These are phyloP conservation scores for Echria macrotheca DNA, from an alignment of 495 filamentous ascomycete genomes.

Conservation along the genomic window DNA sequence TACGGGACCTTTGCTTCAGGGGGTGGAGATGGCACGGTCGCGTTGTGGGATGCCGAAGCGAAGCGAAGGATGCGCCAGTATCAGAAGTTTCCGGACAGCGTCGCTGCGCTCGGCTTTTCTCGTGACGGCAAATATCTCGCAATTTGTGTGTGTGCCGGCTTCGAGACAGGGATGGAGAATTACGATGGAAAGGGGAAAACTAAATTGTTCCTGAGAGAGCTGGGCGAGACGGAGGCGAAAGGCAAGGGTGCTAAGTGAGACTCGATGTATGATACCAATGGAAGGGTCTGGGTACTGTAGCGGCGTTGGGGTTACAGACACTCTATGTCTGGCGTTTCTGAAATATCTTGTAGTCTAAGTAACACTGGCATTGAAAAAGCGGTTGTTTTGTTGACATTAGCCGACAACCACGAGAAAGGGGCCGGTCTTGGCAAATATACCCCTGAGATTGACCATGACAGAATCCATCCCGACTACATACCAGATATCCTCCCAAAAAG, in stretches of 20 bases:
- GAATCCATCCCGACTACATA: too few relatives aligned
- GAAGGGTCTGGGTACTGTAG: not conserved
- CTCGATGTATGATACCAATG: not conserved
- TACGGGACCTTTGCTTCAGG: conserved; percentile 90
- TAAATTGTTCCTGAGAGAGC: conserved; percentile 73
- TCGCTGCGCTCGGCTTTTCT: conserved; percentile 72
- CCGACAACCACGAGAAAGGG: too few relatives aligned
- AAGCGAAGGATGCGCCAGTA: conserved; percentile 90
- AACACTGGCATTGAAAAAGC: too few relatives aligned
- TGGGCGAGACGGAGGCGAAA: conserved; percentile 82
- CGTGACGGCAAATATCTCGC: conserved; percentile 77
- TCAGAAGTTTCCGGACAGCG: conserved; percentile 71
- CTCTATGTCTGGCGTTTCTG: too few relatives aligned
- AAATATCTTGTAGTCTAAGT: too few relatives aligned
- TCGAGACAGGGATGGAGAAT: conserved; percentile 85
- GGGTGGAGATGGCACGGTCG: conserved; percentile 91
- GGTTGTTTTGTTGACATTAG: too few relatives aligned
- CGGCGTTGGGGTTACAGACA: too few relatives aligned
- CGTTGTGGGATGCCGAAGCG: conserved; percentile 87
- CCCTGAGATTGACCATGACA: too few relatives aligned
- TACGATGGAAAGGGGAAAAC: conserved; percentile 62
- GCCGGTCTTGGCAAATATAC: too few relatives aligned
- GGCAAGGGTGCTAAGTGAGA: conserved; percentile 64
- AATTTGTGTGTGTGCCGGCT: conserved; percentile 79
- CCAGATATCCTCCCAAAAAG: too few relatives aligned